Base-by-base conservation (phyloP, 768 basidiomycete species). In the Leucocoprinus birnbaumii region DNA sequence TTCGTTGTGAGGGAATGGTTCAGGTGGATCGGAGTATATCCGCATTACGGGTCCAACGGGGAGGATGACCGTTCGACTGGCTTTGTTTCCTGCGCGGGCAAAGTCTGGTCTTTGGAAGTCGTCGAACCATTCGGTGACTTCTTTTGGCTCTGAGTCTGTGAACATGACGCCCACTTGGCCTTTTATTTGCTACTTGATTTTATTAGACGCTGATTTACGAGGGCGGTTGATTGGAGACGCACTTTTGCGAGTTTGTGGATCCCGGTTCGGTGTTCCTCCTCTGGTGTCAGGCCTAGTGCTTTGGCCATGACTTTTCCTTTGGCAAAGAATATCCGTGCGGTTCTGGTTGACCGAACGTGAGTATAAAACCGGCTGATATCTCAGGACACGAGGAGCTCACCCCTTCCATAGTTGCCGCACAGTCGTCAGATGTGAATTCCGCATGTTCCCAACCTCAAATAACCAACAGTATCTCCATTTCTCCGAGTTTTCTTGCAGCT, bases 401-500 rank as follows among this genome's bases (percentile, higher is more conserved):
- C 90, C 91, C 78, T 92, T 91, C 97, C 97, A 99, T 59, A 90
- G 76, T 57, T 85, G 86, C 60, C 97, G 82, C 45, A 98, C 91
- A 49, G 92, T 94, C 78, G 98, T 95, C 37, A 99, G 74, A 71
- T 93, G 89, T 24, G 94, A 76, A 73, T 96, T 98, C 57, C 97
- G 80, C 94, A 98, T 96, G 61, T 94, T 85, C 14, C 94, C 95
- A 4, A 98, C 92, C 62, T 89, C 86, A 67, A 99, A 97, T 37
- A 98, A 67, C 92, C 94, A 99, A 73, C 92, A 89, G 70, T 97
- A 95, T 65, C 83, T 83, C 87, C 91, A 98, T 74, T 92, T 90
- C 61, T 95, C 93, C 19, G 86, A 75, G 66, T 86, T 85, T 65
- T 79, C 79, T 76, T 92, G 89, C 51, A 98, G 75, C 92, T 94